Percentiles rank a stretch among this genome's conserved stretches.
These are phyloP conservation scores for Trichoderma afroharzianum DNA, from an alignment of 2,329 filamentous ascomycete species.

Conservation along the genomic window DNA sequence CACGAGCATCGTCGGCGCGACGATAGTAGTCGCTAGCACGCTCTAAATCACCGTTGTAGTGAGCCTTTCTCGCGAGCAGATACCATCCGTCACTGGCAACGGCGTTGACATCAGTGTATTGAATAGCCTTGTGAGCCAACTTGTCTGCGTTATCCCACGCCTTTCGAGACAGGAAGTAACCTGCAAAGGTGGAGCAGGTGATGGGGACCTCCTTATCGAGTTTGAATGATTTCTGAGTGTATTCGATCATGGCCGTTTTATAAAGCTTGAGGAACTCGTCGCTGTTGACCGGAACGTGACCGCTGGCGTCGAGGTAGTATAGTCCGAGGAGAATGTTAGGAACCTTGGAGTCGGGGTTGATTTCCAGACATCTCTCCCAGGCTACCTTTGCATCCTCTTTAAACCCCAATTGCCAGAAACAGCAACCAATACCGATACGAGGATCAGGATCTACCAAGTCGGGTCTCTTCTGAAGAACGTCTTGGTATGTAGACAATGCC, in stretches of 20 bases:
- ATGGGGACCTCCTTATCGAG: constrained; percentile 86
- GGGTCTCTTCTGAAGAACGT: constrained; percentile 80
- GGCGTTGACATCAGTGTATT: constrained; percentile 92
- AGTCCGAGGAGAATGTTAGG: constrained; percentile 87
- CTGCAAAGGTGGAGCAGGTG: constrained; percentile 84
- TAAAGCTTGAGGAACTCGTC: constrained; percentile 81
- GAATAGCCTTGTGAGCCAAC: constrained; percentile 87
- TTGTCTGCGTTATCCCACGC: constrained; percentile 77
- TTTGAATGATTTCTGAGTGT: constrained; percentile 91
- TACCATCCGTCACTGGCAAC: constrained; percentile 99
- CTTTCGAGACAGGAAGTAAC: constrained; percentile 84
- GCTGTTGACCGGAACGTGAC: constrained; percentile 76
- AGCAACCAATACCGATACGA: constrained; percentile 92
- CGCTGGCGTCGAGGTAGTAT: constrained; percentile 84
- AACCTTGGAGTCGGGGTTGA: constrained; percentile 79
- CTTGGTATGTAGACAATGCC: constrained; percentile 80
- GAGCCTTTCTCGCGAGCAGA: constrained; percentile 84
- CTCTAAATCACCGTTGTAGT: constrained; percentile 71
- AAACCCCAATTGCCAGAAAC: constrained; percentile 93
- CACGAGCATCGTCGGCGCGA: constrained; percentile 85
- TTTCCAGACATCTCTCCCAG: constrained; percentile 83
- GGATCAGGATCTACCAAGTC: constrained; percentile 89
- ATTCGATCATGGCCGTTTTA: constrained; percentile 90
- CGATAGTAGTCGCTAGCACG: constrained; percentile 83
- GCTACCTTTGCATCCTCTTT: constrained; percentile 88